These are phyloP conservation scores for Globisporangium rhizosaccharum DNA, from an alignment of 352 stramenopile genomes.

Conservation along the genomic window DNA sequence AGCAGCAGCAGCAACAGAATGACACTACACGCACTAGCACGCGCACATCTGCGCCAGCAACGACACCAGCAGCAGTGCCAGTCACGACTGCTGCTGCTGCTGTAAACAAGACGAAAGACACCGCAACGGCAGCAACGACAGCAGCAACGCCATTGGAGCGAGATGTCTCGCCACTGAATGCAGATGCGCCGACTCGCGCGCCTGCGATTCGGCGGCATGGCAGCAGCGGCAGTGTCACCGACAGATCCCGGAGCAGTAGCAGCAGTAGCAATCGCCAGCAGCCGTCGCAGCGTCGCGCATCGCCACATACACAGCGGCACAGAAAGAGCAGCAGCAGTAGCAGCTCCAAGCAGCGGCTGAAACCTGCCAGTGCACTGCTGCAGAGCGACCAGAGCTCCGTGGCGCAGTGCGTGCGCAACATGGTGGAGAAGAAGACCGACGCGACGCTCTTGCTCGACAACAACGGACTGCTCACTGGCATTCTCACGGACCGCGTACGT, in stretches of 20 bases:
- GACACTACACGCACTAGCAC: no score
- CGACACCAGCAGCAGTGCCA: no score
- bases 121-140: neutral
- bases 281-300: constrained; percentile 5
- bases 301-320: constrained; percentile 12
- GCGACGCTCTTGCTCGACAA: constrained; percentile 90
- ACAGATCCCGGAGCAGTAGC: constrained; percentile 19
- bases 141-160: neutral
- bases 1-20: constrained; percentile 5
- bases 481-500: constrained; percentile 91
- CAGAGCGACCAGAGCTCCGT: constrained; percentile 69
- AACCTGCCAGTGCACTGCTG: constrained; percentile 59
- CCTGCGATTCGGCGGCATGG: neutral
- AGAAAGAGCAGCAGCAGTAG: constrained; percentile 13
- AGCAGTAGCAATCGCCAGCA: constrained; percentile 13
- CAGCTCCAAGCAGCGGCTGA: constrained; percentile 44
- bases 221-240: constrained; percentile 6
- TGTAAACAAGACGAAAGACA: no score
- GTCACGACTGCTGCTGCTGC: neutral
- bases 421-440: constrained; percentile 89
- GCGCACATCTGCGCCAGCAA: no score
- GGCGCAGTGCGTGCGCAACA: constrained; percentile 70
- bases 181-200: constrained; percentile 10
- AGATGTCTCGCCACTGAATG: neutral
- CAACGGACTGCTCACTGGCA: constrained; percentile 89